Conservation (phyloP, 2,329 filamentous ascomycete species). For the Onygenales sp. region DNA sequence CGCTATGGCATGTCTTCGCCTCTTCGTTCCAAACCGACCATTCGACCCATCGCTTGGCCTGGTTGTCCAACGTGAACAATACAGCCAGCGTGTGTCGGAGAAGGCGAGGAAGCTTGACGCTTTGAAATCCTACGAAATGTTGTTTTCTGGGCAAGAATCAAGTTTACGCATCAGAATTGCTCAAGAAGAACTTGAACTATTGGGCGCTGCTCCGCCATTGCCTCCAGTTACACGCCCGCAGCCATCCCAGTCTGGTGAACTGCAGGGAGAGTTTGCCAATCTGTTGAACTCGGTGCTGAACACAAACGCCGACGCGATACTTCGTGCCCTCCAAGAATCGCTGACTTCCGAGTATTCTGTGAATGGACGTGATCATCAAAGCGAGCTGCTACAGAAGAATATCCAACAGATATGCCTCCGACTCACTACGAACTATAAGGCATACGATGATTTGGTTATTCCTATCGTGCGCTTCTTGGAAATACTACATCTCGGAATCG, state of each 20-base stretch:
- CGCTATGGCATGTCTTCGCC: slow-evolving; percentile 60
- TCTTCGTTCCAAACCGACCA: slow-evolving; percentile 78
- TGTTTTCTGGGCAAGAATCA: slow-evolving; percentile 58
- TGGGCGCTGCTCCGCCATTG: slow-evolving; percentile 59
- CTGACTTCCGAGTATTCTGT: slow-evolving; percentile 7
- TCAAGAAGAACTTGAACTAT: slow-evolving; percentile 49
- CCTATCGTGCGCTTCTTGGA: slow-evolving; percentile 72
- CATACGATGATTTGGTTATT: slow-evolving; percentile 75
- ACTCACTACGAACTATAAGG: slow-evolving; percentile 59
- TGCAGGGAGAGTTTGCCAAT: slow-evolving; percentile 78
- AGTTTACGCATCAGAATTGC: slow-evolving; percentile 59
- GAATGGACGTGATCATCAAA: background rate
- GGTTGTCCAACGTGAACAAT: slow-evolving; percentile 53
- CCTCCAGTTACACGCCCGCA: slow-evolving; percentile 64
- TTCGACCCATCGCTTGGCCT: slow-evolving; percentile 66
- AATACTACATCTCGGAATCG: slow-evolving; percentile 67
- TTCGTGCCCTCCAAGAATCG: slow-evolving; percentile 12
- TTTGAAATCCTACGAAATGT: slow-evolving; percentile 55
- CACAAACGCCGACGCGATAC: slow-evolving; percentile 22
- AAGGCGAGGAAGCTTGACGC: slow-evolving; percentile 51
- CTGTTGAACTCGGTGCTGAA: slow-evolving; percentile 57
- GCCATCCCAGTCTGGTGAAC: slow-evolving; percentile 54
- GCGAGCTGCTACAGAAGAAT: slow-evolving; percentile 41
- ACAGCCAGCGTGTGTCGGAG: slow-evolving; percentile 46
- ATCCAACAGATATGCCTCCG: slow-evolving; percentile 62